phyloP scores from a whole-genome alignment of 2,329 filamentous ascomycete genomes.

The Talaromyces sp. region DNA sequence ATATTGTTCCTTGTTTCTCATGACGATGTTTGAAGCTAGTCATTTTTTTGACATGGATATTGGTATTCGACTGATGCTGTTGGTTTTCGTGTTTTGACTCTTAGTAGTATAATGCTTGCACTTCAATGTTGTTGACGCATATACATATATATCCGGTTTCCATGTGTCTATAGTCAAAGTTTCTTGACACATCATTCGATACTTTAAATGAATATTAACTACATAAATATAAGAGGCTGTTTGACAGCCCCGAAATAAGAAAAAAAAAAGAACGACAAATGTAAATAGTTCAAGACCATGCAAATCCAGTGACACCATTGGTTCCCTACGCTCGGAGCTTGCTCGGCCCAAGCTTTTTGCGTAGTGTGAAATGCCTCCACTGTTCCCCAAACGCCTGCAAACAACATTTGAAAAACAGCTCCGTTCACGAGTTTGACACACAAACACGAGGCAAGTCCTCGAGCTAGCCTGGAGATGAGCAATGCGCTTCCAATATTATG shows the following conservation, averaged over 20 bases:
- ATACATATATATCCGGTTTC: background rate
- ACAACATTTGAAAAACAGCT: background rate
- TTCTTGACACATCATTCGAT: no score
- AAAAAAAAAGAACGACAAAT: no score
- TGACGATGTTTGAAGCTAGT: no score
- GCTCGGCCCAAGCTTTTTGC: background rate
- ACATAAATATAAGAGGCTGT: no score
- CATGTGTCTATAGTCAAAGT: no score
- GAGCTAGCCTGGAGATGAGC: slow-evolving; percentile 29
- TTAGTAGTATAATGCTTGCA: no score
- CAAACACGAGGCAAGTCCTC: background rate
- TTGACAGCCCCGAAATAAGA: no score
- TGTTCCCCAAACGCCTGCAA: background rate
- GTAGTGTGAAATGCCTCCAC: background rate
- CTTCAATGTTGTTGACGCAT: no score
- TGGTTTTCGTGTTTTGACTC: background rate
- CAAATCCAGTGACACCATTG: background rate
- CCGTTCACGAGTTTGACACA: background rate
- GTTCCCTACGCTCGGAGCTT: background rate
- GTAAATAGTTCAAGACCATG: background rate
- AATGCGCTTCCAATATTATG: slow-evolving; percentile 37
- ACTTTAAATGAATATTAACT: no score
- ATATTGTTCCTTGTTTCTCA: background rate
- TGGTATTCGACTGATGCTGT: no score
- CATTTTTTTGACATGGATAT: no score